Base-by-base conservation (phyloP, 306 rosid genomes). In the Elaeagnus macrophylla region DNA sequence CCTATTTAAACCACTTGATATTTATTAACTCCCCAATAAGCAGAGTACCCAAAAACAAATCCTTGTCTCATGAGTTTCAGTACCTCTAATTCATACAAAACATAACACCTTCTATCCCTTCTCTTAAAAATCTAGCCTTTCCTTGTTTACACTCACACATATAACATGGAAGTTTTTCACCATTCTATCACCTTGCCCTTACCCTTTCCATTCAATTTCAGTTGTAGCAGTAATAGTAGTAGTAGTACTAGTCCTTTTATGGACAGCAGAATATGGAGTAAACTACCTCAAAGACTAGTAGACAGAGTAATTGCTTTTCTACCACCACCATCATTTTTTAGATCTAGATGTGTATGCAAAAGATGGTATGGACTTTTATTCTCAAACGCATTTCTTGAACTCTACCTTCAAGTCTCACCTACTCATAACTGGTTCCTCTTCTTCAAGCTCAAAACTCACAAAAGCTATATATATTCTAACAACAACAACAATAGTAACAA, bases 221-320 rank as follows among this genome's bases (percentile, higher is more conserved):
- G 48, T 56, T 55, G 44, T 61, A 61, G 52, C 3, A 46, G 62
- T 6, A 53, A 52, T 10, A 43, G 12, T 48, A 53, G 62, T 12
- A 50, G 13, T 55, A 48, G 39, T 59, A 64, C 64, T 12, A 77
- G 62, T 39, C 77, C 75, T 9, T 77, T 76, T 77, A 87, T 93
- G 99, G 93, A 93, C 61, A 53, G 68, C 65, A 87, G 89, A 52
- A 84, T 93, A 54, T 93, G 99, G 99, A 79, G 89, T 20, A 81
- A 80, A 51, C 88, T 93, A 46, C 99, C 99, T 6, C 85, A 70
- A 43, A 75, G 76, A 53, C 69, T 93, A 6, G 75, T 87, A 3
- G 99, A 93, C 47, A 84, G 89, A 1, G 78, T 93, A 25, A 53
- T 93, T 7, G 96, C 86, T 14, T 79, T 80, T 12, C 95, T 87